These are phyloP conservation scores for Saturnispora diversa DNA, from an alignment of 805 yeast species.

Conservation along the genomic window DNA sequence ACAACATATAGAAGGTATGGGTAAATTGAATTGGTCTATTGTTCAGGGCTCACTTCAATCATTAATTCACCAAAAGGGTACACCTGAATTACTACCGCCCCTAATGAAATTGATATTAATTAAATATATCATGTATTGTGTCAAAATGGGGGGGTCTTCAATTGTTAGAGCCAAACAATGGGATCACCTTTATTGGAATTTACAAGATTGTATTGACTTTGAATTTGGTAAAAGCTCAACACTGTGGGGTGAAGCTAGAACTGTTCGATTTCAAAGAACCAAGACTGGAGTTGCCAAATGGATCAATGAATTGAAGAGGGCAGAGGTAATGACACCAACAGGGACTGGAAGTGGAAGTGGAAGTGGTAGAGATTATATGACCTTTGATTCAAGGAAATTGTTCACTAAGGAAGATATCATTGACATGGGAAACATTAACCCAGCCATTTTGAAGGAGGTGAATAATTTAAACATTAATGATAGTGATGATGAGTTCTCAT, in stretches of 20 bases:
- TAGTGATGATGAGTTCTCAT: not conserved
- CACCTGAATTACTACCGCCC: too few relatives aligned
- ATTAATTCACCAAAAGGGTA: constrained; percentile 1
- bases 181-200: constrained; percentile 10
- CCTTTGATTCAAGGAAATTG: too few relatives aligned
- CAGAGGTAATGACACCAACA: too few relatives aligned
- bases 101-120: constrained; percentile 8
- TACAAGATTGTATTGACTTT: constrained; percentile 12
- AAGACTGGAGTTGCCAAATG: not conserved
- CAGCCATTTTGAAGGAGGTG: not conserved
- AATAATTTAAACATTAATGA: not conserved
- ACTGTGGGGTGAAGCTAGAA: constrained; percentile 9
- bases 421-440: constrained; percentile 1
- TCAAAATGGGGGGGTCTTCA: constrained; percentile 1
- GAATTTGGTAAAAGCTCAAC: constrained; percentile 1
- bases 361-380: too few relatives aligned
- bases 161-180: constrained; percentile 10
- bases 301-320: not conserved
- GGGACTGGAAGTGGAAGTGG: too few relatives aligned
- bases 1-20: not conserved
- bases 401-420: too few relatives aligned
- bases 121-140: constrained; percentile 8
- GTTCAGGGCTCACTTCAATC: constrained; percentile 2
- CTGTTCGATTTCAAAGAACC: constrained; percentile 4
- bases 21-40: constrained; percentile 3